phyloP scores from a whole-genome alignment of 2,329 filamentous ascomycete genomes.

The Tolypocladium ovalisporum region DNA sequence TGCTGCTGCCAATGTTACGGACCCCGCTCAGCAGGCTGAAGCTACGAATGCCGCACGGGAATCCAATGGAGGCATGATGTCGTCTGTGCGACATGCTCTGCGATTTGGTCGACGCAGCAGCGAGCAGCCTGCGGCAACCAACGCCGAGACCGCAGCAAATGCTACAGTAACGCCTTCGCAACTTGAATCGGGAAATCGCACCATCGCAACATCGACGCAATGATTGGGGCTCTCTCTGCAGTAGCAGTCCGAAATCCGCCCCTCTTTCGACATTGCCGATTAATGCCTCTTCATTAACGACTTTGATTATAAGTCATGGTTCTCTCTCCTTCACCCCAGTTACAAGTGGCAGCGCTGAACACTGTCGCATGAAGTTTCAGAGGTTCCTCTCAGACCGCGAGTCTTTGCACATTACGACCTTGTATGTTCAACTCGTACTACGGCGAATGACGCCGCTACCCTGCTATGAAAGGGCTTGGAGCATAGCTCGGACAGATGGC shows the following conservation, averaged over 20 bases:
- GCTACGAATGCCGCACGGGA: background rate
- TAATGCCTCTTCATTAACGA: constrained; percentile 2
- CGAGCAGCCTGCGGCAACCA: constrained; percentile 5
- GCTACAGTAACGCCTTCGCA: constrained; percentile 31
- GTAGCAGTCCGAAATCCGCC: no score
- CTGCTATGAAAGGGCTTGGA: background rate
- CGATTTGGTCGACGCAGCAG: constrained; percentile 19
- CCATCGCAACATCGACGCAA: constrained; percentile 7
- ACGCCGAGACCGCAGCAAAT: constrained; percentile 7
- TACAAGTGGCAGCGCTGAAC: constrained; percentile 4
- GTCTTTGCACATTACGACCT: background rate
- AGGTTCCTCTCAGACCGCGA: constrained; percentile 5
- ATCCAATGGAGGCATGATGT: constrained; percentile 13
- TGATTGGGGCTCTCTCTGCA: background rate
- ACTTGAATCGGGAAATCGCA: constrained; percentile 31
- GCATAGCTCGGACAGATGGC: background rate
- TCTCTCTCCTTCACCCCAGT: constrained; percentile 16
- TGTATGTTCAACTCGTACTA: background rate
- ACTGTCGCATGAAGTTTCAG: constrained; percentile 15
- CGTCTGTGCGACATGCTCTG: constrained; percentile 20
- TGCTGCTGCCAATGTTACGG: background rate
- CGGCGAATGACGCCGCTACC: background rate
- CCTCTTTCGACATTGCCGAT: background rate
- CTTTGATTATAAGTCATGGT: constrained; percentile 14
- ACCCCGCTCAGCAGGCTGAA: background rate